Percentiles rank a stretch among this genome's conserved stretches.
Evolutionary conservation across 331 rosid genomes (phyloP).

Genomic region (Arachis monticola): DNA sequence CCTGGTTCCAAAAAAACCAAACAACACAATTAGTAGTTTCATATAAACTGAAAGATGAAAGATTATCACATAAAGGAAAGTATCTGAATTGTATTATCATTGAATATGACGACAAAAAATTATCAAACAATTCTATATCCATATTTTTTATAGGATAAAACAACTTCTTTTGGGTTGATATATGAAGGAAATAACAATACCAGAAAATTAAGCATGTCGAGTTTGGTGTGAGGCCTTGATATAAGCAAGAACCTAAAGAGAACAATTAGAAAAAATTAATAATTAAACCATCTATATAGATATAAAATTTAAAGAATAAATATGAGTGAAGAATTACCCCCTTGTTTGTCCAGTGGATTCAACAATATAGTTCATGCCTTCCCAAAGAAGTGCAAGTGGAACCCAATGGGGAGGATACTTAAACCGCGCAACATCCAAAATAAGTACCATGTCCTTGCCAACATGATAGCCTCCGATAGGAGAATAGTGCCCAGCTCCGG

Average conservation of each 20-base stretch:
- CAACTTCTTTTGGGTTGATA: slow-evolving; percentile 18
- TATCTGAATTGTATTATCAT: too few relatives aligned
- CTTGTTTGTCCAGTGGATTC: slow-evolving; percentile 66
- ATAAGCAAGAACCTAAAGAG: slow-evolving; percentile 87
- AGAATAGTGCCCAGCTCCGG: slow-evolving; percentile 95
- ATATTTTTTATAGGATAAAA: neutral
- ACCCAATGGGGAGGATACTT: slow-evolving; percentile 99
- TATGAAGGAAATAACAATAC: slow-evolving; percentile 47
- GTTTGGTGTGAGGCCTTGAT: slow-evolving; percentile 85
- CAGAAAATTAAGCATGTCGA: slow-evolving; percentile 91
- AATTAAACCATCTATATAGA: neutral
- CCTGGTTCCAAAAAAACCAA: too few relatives aligned
- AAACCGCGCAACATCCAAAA: slow-evolving; percentile 95
- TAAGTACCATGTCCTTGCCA: slow-evolving; percentile 84
- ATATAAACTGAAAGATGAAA: too few relatives aligned
- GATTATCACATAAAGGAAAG: too few relatives aligned
- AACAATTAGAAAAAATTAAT: neutral
- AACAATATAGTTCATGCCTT: slow-evolving; percentile 82
- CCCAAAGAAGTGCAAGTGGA: slow-evolving; percentile 82
- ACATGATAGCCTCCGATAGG: slow-evolving; percentile 95
- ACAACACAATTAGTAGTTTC: too few relatives aligned
- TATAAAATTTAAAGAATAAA: slow-evolving; percentile 19
- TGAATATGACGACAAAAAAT: too few relatives aligned
- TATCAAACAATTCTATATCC: too few relatives aligned
- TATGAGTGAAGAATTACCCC: slow-evolving; percentile 54